phyloP scores from a whole-genome alignment of 2,329 filamentous ascomycete genomes.

The Trichoderma brevicompactum region DNA sequence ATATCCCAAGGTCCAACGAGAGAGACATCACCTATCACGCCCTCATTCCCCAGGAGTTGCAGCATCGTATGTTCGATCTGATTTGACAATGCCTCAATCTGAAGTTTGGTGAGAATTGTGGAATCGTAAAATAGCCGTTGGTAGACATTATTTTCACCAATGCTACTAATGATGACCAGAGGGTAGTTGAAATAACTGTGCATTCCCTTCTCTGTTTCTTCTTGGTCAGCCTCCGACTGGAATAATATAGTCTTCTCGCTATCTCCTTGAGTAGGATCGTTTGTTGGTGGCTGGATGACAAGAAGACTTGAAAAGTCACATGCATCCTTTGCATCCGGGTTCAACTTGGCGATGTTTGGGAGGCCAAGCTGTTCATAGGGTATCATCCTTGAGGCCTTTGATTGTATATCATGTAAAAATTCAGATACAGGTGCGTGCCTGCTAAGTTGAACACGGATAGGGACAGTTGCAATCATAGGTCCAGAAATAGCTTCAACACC shows the following conservation, averaged over 20 bases:
- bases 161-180: not conserved
- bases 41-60: slow-evolving; percentile 11
- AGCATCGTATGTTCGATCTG: slow-evolving; percentile 18
- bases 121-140: slow-evolving; percentile 17
- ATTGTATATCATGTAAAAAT: slow-evolving; percentile 27
- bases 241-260: not conserved
- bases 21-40: not conserved
- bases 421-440: not conserved
- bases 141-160: slow-evolving; percentile 7
- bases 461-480: slow-evolving; percentile 29
- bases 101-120: not conserved
- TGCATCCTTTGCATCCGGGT: slow-evolving; percentile 26
- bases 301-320: slow-evolving; percentile 33
- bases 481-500: slow-evolving; percentile 31
- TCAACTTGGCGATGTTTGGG: slow-evolving; percentile 32
- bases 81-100: slow-evolving; percentile 7
- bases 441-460: slow-evolving; percentile 14
- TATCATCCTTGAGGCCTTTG: slow-evolving; percentile 28
- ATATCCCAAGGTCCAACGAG: slow-evolving; percentile 12
- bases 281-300: slow-evolving; percentile 28
- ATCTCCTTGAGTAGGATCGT: not conserved
- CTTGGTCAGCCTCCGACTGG: not conserved
- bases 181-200: slow-evolving; percentile 24
- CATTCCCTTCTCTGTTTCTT: not conserved
- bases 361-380: slow-evolving; percentile 33